Conservation (phyloP, 228 moss, liverwort and hornwort species). For the Sphagnum magellanicum region DNA sequence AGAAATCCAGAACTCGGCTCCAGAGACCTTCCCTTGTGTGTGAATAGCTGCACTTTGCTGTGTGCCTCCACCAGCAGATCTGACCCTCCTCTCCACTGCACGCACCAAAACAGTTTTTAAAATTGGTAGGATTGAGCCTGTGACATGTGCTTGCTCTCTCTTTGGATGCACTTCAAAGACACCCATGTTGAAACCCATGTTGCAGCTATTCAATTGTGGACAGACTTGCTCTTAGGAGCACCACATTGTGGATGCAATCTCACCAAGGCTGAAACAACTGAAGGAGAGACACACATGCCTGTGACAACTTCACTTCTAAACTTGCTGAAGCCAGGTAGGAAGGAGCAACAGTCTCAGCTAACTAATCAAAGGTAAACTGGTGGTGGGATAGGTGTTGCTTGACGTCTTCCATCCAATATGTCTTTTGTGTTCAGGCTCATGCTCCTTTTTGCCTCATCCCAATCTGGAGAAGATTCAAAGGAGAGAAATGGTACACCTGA, state of each 20-base stretch:
- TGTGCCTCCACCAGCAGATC: slow-evolving; percentile 86
- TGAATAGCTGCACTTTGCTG: slow-evolving; percentile 50
- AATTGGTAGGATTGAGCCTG: no score
- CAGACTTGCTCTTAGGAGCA: no score
- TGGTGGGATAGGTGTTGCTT: slow-evolving; percentile 29
- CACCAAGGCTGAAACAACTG: no score
- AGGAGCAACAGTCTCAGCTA: slow-evolving; percentile 62
- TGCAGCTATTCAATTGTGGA: no score
- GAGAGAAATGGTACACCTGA: slow-evolving; percentile 49
- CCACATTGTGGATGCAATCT: no score
- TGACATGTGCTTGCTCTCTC: no score
- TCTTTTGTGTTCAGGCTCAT: slow-evolving; percentile 47
- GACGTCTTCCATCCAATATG: slow-evolving; percentile 36
- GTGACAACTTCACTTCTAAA: slow-evolving; percentile 84
- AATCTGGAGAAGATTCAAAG: slow-evolving; percentile 43
- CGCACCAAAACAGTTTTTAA: background rate
- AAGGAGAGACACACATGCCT: slow-evolving; percentile 31
- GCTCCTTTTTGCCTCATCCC: slow-evolving; percentile 51
- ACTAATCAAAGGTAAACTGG: slow-evolving; percentile 61
- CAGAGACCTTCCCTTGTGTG: slow-evolving; percentile 81
- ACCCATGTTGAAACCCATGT: no score
- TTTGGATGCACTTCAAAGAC: no score
- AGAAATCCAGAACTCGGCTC: slow-evolving; percentile 53
- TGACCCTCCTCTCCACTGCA: slow-evolving; percentile 83
- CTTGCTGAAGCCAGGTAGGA: slow-evolving; percentile 89